phyloP scores from a whole-genome alignment of 2,329 filamentous ascomycete genomes.

The Apiospora koreana region DNA sequence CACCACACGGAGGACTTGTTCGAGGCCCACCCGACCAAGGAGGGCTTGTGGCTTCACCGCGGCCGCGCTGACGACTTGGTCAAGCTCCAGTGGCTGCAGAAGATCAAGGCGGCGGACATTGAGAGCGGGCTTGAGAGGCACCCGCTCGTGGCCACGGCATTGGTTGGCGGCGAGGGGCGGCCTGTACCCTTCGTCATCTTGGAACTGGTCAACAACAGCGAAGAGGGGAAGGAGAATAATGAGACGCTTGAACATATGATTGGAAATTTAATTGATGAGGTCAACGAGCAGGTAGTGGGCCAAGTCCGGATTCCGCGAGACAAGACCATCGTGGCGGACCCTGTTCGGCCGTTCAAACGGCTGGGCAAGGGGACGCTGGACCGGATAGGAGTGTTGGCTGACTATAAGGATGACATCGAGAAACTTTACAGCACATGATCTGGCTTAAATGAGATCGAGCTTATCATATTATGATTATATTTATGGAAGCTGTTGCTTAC shows the following conservation, averaged over 20 bases:
- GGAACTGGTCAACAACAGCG: neutral
- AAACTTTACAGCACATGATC: neutral
- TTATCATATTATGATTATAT: too few species aligned
- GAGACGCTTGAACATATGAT: neutral
- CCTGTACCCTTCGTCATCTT: slow-evolving; percentile 10
- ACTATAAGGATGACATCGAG: slow-evolving; percentile 12
- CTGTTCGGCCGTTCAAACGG: neutral
- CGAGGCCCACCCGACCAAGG: slow-evolving; percentile 10
- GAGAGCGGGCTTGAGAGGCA: slow-evolving; percentile 10
- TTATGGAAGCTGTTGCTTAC: neutral
- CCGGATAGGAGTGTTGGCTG: slow-evolving; percentile 7
- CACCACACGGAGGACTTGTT: slow-evolving; percentile 11
- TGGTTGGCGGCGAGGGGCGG: slow-evolving; percentile 14
- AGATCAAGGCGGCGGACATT: slow-evolving; percentile 10
- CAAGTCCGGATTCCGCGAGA: slow-evolving; percentile 9
- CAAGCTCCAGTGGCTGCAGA: slow-evolving; percentile 13
- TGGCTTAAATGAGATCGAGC: too few species aligned
- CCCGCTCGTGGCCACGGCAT: neutral
- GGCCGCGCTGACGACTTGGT: slow-evolving; percentile 11
- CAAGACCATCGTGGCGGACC: slow-evolving; percentile 11
- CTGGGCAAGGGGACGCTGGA: slow-evolving; percentile 14
- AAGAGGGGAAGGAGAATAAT: neutral
- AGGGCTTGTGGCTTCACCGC: slow-evolving; percentile 9
- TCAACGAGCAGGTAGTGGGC: slow-evolving; percentile 9
- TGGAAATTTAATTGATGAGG: neutral